Evolutionary conservation across 1,284 basidiomycete genomes (phyloP).

Genomic region (Apiotrichum sp.): DNA sequence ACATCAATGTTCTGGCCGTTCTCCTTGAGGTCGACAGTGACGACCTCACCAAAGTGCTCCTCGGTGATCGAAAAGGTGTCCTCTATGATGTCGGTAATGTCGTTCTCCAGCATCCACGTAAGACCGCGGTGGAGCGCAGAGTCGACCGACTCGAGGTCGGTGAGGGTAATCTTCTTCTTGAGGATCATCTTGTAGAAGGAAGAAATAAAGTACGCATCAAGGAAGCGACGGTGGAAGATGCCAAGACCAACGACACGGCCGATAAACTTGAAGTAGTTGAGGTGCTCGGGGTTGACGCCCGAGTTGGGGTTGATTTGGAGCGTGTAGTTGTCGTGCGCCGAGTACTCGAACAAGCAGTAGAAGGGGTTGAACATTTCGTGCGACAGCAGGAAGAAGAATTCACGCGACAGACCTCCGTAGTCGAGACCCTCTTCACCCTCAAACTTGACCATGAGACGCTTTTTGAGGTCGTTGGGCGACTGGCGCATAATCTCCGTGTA

Average conservation of each 20-base stretch:
- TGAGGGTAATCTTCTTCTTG: constrained; percentile 73
- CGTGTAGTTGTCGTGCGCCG: constrained; percentile 98
- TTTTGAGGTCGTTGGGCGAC: constrained; percentile 90
- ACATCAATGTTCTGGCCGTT: constrained; percentile 78
- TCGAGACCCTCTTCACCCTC: constrained; percentile 97
- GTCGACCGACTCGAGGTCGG: constrained; percentile 87
- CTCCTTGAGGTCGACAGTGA: constrained; percentile 86
- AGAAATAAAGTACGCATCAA: constrained; percentile 98
- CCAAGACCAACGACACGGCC: constrained; percentile 88
- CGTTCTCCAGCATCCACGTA: constrained; percentile 97
- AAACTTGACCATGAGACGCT: constrained; percentile 96
- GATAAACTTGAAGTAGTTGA: constrained; percentile 99
- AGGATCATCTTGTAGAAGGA: constrained; percentile 99
- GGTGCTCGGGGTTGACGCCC: constrained; percentile 95
- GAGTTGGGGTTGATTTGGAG: constrained; percentile 97
- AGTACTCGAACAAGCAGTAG: constrained; percentile 99
- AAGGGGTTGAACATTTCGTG: constrained; percentile 99
- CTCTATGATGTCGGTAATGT: constrained; percentile 88
- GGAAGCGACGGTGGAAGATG: constrained; percentile 97
- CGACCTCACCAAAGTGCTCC: constrained; percentile 94
- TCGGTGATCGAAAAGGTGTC: constrained; percentile 93
- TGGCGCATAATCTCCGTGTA: constrained; percentile 90
- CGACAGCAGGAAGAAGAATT: constrained; percentile 99
- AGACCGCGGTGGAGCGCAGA: constrained; percentile 84
- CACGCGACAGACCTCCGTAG: constrained; percentile 94